Evolutionary conservation across 805 yeast genomes (phyloP).

Genomic region (Saccharomycopsis sp.): DNA sequence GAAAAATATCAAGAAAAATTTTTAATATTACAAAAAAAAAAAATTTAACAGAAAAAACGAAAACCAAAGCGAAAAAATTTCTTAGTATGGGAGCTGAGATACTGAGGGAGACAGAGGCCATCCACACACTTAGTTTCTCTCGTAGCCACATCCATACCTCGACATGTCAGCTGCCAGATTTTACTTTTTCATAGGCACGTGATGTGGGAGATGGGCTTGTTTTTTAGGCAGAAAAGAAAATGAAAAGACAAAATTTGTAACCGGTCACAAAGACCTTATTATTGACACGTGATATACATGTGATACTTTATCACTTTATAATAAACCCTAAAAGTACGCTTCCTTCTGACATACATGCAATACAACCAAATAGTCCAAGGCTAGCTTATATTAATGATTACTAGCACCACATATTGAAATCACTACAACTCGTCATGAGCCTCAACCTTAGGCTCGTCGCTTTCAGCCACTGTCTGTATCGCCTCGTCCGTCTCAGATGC

Average conservation of each 20-base stretch:
- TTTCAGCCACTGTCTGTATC: neutral
- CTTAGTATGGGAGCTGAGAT: neutral
- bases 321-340: no score
- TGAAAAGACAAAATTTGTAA: neutral
- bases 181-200: neutral
- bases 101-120: neutral
- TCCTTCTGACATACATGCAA: no score
- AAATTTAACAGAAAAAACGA: neutral
- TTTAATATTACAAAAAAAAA: constrained; percentile 2
- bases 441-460: neutral
- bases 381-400: no score
- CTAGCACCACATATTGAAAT: no score
- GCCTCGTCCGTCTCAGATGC: neutral
- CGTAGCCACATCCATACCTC: neutral
- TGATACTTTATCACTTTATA: no score
- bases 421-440: constrained; percentile 10
- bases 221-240: neutral
- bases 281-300: neutral
- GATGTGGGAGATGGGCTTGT: neutral
- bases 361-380: no score
- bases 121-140: neutral
- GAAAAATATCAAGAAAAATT: neutral
- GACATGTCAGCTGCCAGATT: neutral
- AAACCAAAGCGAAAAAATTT: neutral
- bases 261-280: neutral